Evolutionary conservation across 2,329 filamentous ascomycete genomes (phyloP).

Genomic region (Stemphylium vesicarium): DNA sequence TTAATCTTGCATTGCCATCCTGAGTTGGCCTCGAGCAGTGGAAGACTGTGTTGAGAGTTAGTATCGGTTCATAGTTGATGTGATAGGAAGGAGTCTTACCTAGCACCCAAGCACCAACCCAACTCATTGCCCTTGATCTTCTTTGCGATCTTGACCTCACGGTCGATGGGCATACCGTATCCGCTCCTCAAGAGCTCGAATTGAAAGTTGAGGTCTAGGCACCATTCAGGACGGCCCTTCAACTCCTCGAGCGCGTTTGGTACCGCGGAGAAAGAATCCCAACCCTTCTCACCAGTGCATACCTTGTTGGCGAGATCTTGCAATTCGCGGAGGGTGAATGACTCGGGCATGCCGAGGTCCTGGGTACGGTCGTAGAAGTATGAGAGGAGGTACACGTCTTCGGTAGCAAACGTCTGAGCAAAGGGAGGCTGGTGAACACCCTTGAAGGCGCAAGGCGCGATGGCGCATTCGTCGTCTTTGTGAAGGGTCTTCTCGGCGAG

Average conservation of each 20-base stretch:
- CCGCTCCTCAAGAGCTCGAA: conserved; percentile 89
- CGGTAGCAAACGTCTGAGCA: conserved; percentile 86
- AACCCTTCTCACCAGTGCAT: conserved; percentile 76
- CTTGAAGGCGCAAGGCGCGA: conserved; percentile 97
- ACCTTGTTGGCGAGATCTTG: conserved; percentile 84
- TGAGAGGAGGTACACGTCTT: conserved; percentile 95
- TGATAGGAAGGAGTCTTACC: conserved; percentile 61
- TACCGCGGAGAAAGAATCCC: conserved; percentile 80
- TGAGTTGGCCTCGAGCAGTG: conserved; percentile 78
- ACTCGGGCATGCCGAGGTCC: conserved; percentile 97
- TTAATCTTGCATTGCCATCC: conserved; percentile 90
- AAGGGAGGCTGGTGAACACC: conserved; percentile 93
- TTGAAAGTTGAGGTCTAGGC: conserved; percentile 97
- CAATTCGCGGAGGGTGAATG: conserved; percentile 89
- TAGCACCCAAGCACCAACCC: conserved; percentile 96
- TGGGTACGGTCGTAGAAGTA: conserved; percentile 97
- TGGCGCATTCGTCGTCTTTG: conserved; percentile 81
- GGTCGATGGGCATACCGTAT: conserved; percentile 96
- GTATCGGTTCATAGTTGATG: conserved; percentile 17
- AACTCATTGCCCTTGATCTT: conserved; percentile 97
- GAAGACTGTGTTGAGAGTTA: conserved; percentile 68
- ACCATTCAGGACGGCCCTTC: conserved; percentile 82
- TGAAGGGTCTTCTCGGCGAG: conserved; percentile 88
- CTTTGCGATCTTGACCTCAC: conserved; percentile 98
- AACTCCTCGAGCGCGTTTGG: conserved; percentile 82